Base-by-base conservation (phyloP, 176 grass and related monocot species). In the Bolboschoenus planiculmis region DNA sequence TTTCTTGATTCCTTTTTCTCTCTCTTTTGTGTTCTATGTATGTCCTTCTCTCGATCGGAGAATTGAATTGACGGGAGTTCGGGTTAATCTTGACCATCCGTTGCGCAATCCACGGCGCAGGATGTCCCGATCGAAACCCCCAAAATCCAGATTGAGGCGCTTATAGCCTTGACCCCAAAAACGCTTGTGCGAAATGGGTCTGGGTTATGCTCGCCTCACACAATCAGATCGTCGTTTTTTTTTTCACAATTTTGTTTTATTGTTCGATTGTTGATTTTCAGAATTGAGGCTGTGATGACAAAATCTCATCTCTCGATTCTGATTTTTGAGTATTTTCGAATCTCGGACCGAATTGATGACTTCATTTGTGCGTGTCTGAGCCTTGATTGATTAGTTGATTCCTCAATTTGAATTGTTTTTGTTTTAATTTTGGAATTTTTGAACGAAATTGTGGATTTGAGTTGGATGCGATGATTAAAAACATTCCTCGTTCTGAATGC, bases 311-410 rank as follows among this genome's bases (percentile, higher is more conserved):
- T 75, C 36, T 83, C 85, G 63, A 86, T 85, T 66, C 80, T 86
- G 77, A 93, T 27, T 75, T 40, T 80, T 60, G 78, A 60, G 50
- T 62, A 48, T 33, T 85, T n/a, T 58, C 13, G 7, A 50, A 39
- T 75, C 71, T 85, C 56, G 87, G 80, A 70, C 83, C 83, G 39
- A 81, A 76, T 16, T 94, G 92, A 91, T 94, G 92, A 94, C 79
- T 64, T 85, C 65, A 89, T 91, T 91, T 91, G 85, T 91, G 87
- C 89, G 89, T 94, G 87, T 91, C 92, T 91, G 89, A 94, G 87
- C 89, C 75, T 65, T 67, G 29, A 78, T 53, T 68, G 35, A 35
- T 37, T 66, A 16, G 42, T 36, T 56, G 14, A 44, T 23, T 27
- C 34, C 65, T 81, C 1, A 18, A 62, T 82, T 62, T 42, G 21